These are phyloP conservation scores for Andrographis paniculata DNA, from an alignment of 305 asterid genomes.

Conservation along the genomic window DNA sequence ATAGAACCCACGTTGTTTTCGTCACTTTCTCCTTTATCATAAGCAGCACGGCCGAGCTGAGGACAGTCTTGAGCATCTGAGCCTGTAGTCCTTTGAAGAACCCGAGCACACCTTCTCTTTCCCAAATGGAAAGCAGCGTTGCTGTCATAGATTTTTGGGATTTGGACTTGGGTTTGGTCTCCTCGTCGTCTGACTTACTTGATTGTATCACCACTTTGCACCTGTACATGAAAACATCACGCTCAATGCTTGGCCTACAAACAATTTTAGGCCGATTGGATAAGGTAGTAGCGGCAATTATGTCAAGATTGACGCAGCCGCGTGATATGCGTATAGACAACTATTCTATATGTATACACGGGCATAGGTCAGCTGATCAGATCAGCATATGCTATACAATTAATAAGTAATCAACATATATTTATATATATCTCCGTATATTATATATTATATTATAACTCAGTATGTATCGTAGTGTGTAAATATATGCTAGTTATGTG, in stretches of 20 bases:
- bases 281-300: too few relatives aligned
- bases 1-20: constrained; percentile 71
- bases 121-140: constrained; percentile 56
- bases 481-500: too few relatives aligned
- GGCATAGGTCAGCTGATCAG: too few relatives aligned
- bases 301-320: too few relatives aligned
- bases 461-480: too few relatives aligned
- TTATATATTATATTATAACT: too few relatives aligned
- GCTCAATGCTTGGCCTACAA: neutral
- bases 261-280: too few relatives aligned
- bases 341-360: too few relatives aligned
- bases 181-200: constrained; percentile 48
- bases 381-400: too few relatives aligned
- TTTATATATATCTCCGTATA: too few relatives aligned
- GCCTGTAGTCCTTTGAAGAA: constrained; percentile 89
- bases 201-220: constrained; percentile 95
- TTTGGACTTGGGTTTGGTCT: constrained; percentile 22
- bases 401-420: too few relatives aligned
- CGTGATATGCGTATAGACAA: too few relatives aligned
- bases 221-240: constrained; percentile 28
- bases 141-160: constrained; percentile 50
- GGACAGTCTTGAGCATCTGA: constrained; percentile 84
- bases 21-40: constrained; percentile 94
- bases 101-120: constrained; percentile 78
- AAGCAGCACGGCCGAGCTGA: constrained; percentile 80